Evolutionary conservation across 345 rosid genomes (phyloP), one percentile per base, ranked within the genome.

Genomic region (Corchorus capsularis): DNA sequence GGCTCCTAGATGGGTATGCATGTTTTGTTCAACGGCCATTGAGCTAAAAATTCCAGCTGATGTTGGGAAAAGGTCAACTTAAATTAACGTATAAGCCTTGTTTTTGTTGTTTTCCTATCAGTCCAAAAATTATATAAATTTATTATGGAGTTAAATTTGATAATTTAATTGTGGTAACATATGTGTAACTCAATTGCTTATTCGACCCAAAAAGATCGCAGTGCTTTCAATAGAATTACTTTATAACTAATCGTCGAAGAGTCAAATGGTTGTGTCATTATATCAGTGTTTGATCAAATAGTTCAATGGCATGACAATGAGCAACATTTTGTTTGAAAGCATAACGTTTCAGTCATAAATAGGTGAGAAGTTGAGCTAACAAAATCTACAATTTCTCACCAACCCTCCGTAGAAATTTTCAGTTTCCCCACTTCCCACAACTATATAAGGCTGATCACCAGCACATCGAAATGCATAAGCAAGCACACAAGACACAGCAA

Each of bases 311-410:
- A 20, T 9, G 62, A 39, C 43, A 8, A 50, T n/a, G 34, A 14
- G 19, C 15, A 2, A 15, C 11, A 7, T 13, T 32, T 34, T 32
- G 41, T 61, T 64, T 64, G 49, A 70, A 64, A 64, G 49, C 69
- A 8, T 37, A 7, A 64, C 7, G 10, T 35, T 54, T 27, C 6
- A 37, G 35, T 71, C 45, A 11, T 17, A 11, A 17, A 54, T 16
- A 15, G 76, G 41, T 73, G 43, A 60, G 67, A 27, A 32, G 68
- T 73, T 60, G 66, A 60, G 39, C 76, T 73, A 60, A 47, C 46
- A 37, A 14, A 53, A 53, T 35, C 15, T 39, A 54, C 34, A 55
- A n/a, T 71, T 54, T 71, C 74, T 41, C 34, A 55, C 63, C 66
- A 9, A 39, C 9, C 20, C 20, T 0, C 4, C 12, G 20, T 1